phyloP scores from a whole-genome alignment of 805 yeast genomes.

The Suhomyces xylopsoci region DNA sequence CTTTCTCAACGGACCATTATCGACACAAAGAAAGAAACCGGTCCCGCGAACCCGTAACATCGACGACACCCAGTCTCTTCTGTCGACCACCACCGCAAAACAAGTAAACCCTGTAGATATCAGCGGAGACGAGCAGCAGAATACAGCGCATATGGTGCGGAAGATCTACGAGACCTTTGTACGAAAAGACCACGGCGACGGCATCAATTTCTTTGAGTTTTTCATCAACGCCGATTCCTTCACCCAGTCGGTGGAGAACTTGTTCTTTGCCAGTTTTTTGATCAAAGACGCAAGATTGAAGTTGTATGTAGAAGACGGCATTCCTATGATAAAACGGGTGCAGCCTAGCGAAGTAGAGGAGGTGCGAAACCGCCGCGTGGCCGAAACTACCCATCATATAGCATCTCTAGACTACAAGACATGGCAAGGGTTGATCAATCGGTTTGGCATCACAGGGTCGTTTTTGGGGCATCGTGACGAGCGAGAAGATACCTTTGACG shows the following conservation, averaged over 20 bases:
- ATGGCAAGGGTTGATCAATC: constrained; percentile 58
- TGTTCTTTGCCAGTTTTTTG: constrained; percentile 79
- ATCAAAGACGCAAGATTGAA: constrained; percentile 67
- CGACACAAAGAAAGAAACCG: constrained; percentile 52
- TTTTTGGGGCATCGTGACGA: constrained; percentile 46
- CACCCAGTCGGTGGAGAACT: constrained; percentile 75
- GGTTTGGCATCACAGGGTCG: constrained; percentile 53
- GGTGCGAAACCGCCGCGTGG: constrained; percentile 16
- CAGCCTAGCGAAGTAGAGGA: constrained; percentile 17
- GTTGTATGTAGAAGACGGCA: constrained; percentile 48
- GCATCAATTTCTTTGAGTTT: constrained; percentile 60
- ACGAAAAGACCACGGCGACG: constrained; percentile 24
- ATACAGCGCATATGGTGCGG: constrained; percentile 64
- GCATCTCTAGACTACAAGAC: constrained; percentile 65
- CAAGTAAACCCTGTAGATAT: constrained; percentile 52
- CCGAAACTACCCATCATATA: constrained; percentile 57
- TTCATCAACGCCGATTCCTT: constrained; percentile 75
- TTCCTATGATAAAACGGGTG: constrained; percentile 41
- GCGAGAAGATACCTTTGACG: constrained; percentile 23
- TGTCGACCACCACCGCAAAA: constrained; percentile 49
- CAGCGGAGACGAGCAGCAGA: constrained; percentile 44
- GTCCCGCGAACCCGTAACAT: constrained; percentile 29
- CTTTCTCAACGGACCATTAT: constrained; percentile 70
- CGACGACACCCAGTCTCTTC: constrained; percentile 39
- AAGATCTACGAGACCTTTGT: constrained; percentile 45